Evolutionary conservation across 1,284 basidiomycete species (phyloP).

Genomic region (Naganishia liquefaciens): DNA sequence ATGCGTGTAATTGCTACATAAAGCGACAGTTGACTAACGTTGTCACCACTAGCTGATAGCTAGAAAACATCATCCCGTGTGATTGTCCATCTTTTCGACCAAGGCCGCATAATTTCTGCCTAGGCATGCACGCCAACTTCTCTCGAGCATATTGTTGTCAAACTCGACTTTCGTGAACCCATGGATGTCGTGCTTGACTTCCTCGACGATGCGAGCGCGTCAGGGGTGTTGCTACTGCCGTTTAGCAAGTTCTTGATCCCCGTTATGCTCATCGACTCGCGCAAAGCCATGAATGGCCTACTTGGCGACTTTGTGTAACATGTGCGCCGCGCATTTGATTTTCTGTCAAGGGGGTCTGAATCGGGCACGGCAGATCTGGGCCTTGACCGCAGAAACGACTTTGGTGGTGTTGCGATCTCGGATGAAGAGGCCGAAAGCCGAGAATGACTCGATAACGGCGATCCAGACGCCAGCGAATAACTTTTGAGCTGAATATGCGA

Average conservation of each 20-base stretch:
- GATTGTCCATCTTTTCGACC: background rate
- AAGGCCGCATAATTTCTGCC: background rate
- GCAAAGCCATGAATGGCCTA: slow-evolving; percentile 21
- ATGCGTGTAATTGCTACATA: slow-evolving; percentile 29
- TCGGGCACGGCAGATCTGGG: slow-evolving; percentile 15
- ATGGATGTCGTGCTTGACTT: slow-evolving; percentile 20
- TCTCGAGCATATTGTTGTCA: slow-evolving; percentile 21
- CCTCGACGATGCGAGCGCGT: slow-evolving; percentile 6
- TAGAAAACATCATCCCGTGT: background rate
- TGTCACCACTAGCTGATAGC: slow-evolving; percentile 1
- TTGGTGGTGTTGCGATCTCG: background rate
- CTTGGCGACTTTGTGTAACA: background rate
- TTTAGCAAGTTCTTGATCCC: slow-evolving; percentile 29
- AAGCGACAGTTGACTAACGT: background rate
- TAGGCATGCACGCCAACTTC: slow-evolving; percentile 1
- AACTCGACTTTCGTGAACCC: slow-evolving; percentile 20
- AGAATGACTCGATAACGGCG: slow-evolving; percentile 28
- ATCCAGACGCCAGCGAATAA: slow-evolving; percentile 27
- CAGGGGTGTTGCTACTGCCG: slow-evolving; percentile 1
- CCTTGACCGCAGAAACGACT: slow-evolving; percentile 7
- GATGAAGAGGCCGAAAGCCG: slow-evolving; percentile 4
- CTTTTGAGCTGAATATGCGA: slow-evolving; percentile 16
- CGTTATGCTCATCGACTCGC: slow-evolving; percentile 29
- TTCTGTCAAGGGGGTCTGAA: slow-evolving; percentile 3
- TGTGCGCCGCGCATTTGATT: slow-evolving; percentile 5